Conservation (phyloP, 2,329 filamentous ascomycete species). For the Cytospora chrysosperma region DNA sequence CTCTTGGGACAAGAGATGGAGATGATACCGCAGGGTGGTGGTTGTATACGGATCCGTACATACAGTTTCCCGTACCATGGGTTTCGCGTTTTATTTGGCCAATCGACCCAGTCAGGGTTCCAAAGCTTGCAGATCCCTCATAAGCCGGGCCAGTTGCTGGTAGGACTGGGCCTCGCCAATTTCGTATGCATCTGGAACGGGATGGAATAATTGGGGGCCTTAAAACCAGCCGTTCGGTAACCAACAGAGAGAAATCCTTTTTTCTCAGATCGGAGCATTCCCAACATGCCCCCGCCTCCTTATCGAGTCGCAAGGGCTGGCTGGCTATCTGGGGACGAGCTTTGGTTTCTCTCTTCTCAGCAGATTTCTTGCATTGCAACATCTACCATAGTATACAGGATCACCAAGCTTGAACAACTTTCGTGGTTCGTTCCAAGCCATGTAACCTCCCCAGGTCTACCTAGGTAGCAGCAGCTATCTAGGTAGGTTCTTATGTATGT, state of each 20-base stretch:
- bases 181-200: constrained; percentile 8
- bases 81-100: background rate
- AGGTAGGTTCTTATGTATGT: background rate
- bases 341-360: no score
- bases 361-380: no score
- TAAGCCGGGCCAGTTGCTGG: constrained; percentile 5
- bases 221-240: constrained; percentile 18
- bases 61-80: background rate
- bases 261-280: background rate
- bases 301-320: background rate
- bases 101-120: background rate
- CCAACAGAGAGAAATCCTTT: constrained; percentile 2
- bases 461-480: background rate
- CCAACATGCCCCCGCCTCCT: constrained; percentile 6
- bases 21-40: background rate
- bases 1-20: background rate
- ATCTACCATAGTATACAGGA: no score
- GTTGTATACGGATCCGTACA: background rate
- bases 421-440: background rate
- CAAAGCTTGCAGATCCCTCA: background rate
- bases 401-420: no score
- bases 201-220: constrained; percentile 7
- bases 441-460: background rate
- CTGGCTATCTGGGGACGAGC: no score
- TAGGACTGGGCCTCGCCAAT: background rate